Evolutionary conservation across 805 yeast species (phyloP).

Genomic region (Candida ascalaphidarum): DNA sequence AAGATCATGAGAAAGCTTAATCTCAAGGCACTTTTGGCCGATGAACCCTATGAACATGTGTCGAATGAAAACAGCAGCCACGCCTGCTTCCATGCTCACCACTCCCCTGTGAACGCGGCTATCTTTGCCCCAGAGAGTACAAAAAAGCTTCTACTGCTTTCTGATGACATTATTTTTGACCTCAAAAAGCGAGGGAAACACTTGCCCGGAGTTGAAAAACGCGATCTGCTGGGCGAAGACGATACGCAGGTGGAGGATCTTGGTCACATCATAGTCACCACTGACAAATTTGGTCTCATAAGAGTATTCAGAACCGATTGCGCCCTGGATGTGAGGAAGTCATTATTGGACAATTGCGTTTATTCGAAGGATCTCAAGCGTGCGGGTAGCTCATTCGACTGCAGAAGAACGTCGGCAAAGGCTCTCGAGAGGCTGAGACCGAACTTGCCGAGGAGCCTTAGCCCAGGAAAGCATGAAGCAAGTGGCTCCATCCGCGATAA

Average conservation of each 20-base stretch:
- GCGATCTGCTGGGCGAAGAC: not conserved
- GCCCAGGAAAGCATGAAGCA: no score
- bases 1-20: conserved; percentile 18
- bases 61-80: conserved; percentile 52
- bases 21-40: conserved; percentile 16
- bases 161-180: conserved; percentile 77
- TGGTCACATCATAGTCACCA: conserved; percentile 58
- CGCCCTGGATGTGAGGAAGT: conserved; percentile 35
- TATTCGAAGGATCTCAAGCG: conserved; percentile 2
- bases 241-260: not conserved
- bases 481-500: no score
- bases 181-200: conserved; percentile 23
- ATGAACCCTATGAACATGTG: conserved; percentile 11
- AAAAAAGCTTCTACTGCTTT: conserved; percentile 51
- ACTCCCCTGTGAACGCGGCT: conserved; percentile 65
- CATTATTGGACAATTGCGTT: conserved; percentile 7
- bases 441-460: no score
- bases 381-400: conserved; percentile 1
- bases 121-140: conserved; percentile 70
- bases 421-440: conserved; percentile 6
- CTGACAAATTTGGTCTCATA: conserved; percentile 67
- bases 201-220: conserved; percentile 1
- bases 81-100: conserved; percentile 71
- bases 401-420: not conserved
- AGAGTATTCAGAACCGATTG: conserved; percentile 77